Evolutionary conservation across 208 protist genomes (phyloP).

Genomic region (Trypanosoma vivax): DNA sequence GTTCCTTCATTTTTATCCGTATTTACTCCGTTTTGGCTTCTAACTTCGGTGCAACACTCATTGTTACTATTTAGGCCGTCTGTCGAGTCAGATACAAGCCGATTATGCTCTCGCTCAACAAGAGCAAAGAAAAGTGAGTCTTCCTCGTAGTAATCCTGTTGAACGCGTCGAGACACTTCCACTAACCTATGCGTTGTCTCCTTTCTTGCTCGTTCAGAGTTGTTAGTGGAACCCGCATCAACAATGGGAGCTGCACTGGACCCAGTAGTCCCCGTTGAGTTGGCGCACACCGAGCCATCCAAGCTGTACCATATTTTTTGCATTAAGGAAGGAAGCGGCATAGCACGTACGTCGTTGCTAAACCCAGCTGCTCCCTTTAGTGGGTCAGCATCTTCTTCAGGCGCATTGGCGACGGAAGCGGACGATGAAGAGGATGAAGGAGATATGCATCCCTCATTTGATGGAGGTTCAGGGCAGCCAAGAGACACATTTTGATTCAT

Average conservation of each 20-base stretch:
- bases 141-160: conserved; percentile 84
- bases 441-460: background rate
- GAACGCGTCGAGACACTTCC: conserved; percentile 72
- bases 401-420: background rate
- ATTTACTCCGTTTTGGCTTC: too few species aligned
- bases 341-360: conserved; percentile 27
- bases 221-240: background rate
- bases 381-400: conserved; percentile 10
- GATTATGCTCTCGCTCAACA: conserved; percentile 18
- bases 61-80: too few species aligned
- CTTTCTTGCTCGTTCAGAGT: conserved; percentile 9
- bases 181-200: conserved; percentile 20
- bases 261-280: background rate
- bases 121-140: conserved; percentile 56
- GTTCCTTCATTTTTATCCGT: too few species aligned
- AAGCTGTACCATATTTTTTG: conserved; percentile 83
- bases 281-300: conserved; percentile 32
- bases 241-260: background rate
- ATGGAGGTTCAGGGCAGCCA: conserved; percentile 29
- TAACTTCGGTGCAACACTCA: too few species aligned
- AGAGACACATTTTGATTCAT: conserved; percentile 68
- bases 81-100: too few species aligned
- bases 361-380: background rate
- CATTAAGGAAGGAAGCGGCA: conserved; percentile 61
- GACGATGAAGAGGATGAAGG: conserved; percentile 5